phyloP scores from a whole-genome alignment of 2,329 filamentous ascomycete genomes.

The Zymoseptoria pseudotritici region DNA sequence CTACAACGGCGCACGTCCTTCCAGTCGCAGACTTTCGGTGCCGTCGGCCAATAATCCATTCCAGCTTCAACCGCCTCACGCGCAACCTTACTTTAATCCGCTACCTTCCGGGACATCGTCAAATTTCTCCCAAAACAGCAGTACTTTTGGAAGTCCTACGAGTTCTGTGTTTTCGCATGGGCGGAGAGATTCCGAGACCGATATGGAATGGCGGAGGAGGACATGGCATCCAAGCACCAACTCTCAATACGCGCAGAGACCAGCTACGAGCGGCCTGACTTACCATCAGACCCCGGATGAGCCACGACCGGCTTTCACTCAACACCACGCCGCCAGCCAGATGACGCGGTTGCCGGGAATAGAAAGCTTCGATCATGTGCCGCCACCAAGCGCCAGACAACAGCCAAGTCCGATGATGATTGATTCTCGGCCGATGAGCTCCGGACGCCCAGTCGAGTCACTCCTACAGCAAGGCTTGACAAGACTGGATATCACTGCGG shows the following conservation, averaged over 20 bases:
- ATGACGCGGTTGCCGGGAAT: constrained; percentile 75
- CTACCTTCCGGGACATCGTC: constrained; percentile 48
- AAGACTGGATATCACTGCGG: constrained; percentile 55
- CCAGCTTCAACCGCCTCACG: constrained; percentile 52
- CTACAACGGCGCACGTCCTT: constrained; percentile 62
- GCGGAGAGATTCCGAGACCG: constrained; percentile 59
- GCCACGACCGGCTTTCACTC: constrained; percentile 48
- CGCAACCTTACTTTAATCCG: constrained; percentile 50
- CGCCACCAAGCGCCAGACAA: constrained; percentile 53
- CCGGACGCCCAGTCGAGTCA: constrained; percentile 46
- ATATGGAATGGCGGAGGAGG: constrained; percentile 72
- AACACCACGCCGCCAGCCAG: constrained; percentile 49
- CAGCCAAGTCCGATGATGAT: constrained; percentile 70
- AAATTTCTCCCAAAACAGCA: constrained; percentile 51
- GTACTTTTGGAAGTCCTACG: constrained; percentile 60
- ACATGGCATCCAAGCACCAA: constrained; percentile 84
- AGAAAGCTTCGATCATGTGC: constrained; percentile 78
- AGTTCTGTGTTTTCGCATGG: constrained; percentile 55
- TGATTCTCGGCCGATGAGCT: constrained; percentile 43
- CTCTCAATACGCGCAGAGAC: constrained; percentile 51
- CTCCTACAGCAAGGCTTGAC: constrained; percentile 60
- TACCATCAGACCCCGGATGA: constrained; percentile 66
- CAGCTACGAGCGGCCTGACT: constrained; percentile 64
- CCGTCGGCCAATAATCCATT: constrained; percentile 71
- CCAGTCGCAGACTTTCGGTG: constrained; percentile 71